phyloP scores from a whole-genome alignment of 1,284 basidiomycete species.

The Phlebopus sp. region DNA sequence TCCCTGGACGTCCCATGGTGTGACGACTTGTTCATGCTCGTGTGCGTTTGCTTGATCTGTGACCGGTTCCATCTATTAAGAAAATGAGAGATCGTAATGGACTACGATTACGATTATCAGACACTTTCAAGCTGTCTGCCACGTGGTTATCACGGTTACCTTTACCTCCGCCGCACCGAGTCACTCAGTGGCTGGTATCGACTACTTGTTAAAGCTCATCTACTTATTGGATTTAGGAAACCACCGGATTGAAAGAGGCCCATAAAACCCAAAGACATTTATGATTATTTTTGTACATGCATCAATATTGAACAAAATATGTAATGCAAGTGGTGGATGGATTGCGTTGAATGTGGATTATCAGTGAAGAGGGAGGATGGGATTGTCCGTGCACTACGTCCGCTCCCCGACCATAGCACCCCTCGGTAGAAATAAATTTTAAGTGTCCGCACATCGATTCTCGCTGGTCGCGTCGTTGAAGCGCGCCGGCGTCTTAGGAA shows the following conservation, averaged over 20 bases:
- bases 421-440: slow-evolving; percentile 31
- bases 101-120: no score
- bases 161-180: no score
- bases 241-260: no score
- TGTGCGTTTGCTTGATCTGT: slow-evolving; percentile 32
- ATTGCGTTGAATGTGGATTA: slow-evolving; percentile 29
- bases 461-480: slow-evolving; percentile 5
- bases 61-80: slow-evolving; percentile 32
- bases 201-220: no score
- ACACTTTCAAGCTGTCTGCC: no score
- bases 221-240: no score
- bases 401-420: slow-evolving; percentile 28
- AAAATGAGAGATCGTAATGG: neutral
- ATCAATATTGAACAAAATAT: slow-evolving; percentile 22
- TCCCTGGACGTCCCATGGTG: slow-evolving; percentile 98
- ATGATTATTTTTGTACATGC: neutral
- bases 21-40: slow-evolving; percentile 85
- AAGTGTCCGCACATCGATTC: neutral
- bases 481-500: neutral
- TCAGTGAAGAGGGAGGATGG: slow-evolving; percentile 23
- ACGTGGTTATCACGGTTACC: no score
- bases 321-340: slow-evolving; percentile 25
- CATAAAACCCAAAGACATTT: no score
- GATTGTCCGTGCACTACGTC: slow-evolving; percentile 41
- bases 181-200: no score